These are phyloP conservation scores for Mallotus repandus DNA, from an alignment of 441 rosid genomes.

Conservation along the genomic window DNA sequence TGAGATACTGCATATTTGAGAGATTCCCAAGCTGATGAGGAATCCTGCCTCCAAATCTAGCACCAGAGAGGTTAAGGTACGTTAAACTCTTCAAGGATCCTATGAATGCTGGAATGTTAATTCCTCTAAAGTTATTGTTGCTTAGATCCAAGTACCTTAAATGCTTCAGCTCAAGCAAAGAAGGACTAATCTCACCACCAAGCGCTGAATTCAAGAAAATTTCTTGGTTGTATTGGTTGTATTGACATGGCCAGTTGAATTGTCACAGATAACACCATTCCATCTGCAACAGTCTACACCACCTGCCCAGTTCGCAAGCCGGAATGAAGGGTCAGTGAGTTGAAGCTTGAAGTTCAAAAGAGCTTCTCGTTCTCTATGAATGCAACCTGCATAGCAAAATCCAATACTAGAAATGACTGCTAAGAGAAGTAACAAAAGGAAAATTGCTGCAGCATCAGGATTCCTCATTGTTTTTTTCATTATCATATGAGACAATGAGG, in stretches of 20 bases:
- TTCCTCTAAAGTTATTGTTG: slow-evolving; percentile 1
- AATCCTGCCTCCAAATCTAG: slow-evolving; percentile 3
- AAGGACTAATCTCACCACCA: slow-evolving; percentile 11
- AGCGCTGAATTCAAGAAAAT: not conserved
- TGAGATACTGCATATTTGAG: not conserved
- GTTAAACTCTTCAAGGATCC: not conserved
- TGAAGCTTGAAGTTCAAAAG: slow-evolving; percentile 28
- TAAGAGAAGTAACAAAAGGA: too few relatives aligned
- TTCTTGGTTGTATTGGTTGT: too few relatives aligned
- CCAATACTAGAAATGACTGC: too few relatives aligned
- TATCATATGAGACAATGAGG: too few relatives aligned
- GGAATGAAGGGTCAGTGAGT: slow-evolving; percentile 21
- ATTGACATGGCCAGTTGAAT: slow-evolving; percentile 2
- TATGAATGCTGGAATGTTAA: not conserved
- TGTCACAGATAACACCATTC: slow-evolving; percentile 9
- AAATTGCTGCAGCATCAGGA: too few relatives aligned
- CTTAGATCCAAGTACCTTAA: slow-evolving; percentile 13
- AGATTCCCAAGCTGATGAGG: slow-evolving; percentile 12
- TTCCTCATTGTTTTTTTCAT: too few relatives aligned
- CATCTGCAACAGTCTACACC: slow-evolving; percentile 10
- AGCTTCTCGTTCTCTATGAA: slow-evolving; percentile 26
- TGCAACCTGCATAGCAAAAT: not conserved
- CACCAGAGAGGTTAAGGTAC: not conserved
- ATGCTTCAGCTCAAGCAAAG: slow-evolving; percentile 14
- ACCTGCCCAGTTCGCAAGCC: slow-evolving; percentile 18